Evolutionary conservation across 441 rosid genomes (phyloP), one percentile per base, ranked within the genome.

Genomic region (Populus hybrid): DNA sequence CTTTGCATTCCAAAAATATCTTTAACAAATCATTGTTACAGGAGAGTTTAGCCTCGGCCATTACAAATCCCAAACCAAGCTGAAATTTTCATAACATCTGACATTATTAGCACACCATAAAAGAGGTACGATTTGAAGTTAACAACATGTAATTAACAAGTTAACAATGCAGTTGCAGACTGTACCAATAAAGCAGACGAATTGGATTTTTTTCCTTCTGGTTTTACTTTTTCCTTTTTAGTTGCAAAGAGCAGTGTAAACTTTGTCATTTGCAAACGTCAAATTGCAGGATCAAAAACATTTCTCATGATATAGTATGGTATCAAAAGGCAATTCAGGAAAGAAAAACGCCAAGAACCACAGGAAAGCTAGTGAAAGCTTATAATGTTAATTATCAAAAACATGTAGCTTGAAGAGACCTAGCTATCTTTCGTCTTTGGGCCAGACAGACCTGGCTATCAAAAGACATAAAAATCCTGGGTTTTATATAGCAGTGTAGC

Each of bases 1-100:
- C 97, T 87, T 94, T 96, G 90, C 98, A 92, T 76, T 94, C 95
- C 7, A 80, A 77, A 84, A 88, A 93, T 78, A 90, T 86, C 86
- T 90, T 94, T 5, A 91, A 90, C 85, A 92, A 86, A 79, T 85
- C 86, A 66, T 83, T 85, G 35, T 87, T 87, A 40, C 83, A 35
- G 26, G 90, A 85, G 76, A 96, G 79, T 75, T 84, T 82, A 63
- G 89, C 86, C 83, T 94, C 97, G 20, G 89, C 86, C 79, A 96
- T 77, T 63, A 86, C 87, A 84, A 93, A 83, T 75, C 97, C 99
- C 79, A 84, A 81, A 71, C 91, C 86, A 74, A 94, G 85, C 99
- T 96, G 91, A 82, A 82, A 63, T 36, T 61, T 78, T 31, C 76
- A 78, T 20, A 50, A 78, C 20, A 79, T 61, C 77, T 56, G 21